phyloP scores from a whole-genome alignment of 345 rosid genomes.

The Laguncularia racemosa region DNA sequence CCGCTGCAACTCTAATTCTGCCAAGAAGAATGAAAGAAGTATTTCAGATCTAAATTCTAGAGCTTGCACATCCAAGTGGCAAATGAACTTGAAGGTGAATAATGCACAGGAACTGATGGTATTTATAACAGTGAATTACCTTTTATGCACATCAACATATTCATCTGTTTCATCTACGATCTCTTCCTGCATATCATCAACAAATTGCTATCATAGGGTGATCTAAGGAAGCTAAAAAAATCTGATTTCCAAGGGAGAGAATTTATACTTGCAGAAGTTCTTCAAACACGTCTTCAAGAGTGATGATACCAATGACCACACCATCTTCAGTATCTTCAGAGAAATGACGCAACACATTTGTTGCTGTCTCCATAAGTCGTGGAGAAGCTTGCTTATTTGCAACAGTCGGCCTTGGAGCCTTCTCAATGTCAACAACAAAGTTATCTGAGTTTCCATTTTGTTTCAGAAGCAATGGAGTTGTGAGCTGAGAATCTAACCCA shows the following conservation, averaged over 20 bases:
- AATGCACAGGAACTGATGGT: too few species aligned
- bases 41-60: not conserved
- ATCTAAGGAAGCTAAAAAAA: not conserved
- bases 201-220: too few species aligned
- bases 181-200: conserved; percentile 50
- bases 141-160: conserved; percentile 91
- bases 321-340: conserved; percentile 86
- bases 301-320: conserved; percentile 89
- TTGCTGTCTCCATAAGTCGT: conserved; percentile 25
- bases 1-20: conserved; percentile 98
- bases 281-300: conserved; percentile 96
- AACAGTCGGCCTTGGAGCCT: conserved; percentile 19
- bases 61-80: too few species aligned
- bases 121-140: conserved; percentile 20
- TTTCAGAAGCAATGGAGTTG: conserved; percentile 55
- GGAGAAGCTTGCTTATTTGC: conserved; percentile 6
- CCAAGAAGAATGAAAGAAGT: conserved; percentile 8
- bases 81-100: too few species aligned
- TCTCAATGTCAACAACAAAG: conserved; percentile 61
- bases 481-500: conserved; percentile 32
- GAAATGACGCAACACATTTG: conserved; percentile 31
- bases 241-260: conserved; percentile 3
- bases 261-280: conserved; percentile 68
- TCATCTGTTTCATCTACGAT: conserved; percentile 99
- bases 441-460: conserved; percentile 43